Conservation (phyloP, 2,329 filamentous ascomycete species). For the Phaeosphaeriaceae sp. region DNA sequence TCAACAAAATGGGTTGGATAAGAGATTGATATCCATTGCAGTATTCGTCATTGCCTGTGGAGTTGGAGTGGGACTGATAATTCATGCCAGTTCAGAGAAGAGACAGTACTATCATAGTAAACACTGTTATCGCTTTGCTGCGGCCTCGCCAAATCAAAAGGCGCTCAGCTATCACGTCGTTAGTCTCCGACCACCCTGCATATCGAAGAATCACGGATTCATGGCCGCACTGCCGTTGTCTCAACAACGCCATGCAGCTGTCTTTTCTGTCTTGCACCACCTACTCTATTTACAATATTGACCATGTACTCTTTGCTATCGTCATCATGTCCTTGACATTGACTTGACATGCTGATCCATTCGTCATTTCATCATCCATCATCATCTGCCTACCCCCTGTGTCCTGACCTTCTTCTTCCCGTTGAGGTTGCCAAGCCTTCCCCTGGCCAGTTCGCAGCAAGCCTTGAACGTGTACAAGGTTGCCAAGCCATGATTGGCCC, state of each 20-base stretch:
- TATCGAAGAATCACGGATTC: constrained; percentile 20
- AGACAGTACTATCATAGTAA: no score
- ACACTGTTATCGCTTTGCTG: no score
- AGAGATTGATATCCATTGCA: no score
- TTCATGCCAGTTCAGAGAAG: no score
- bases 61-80: no score
- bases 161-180: constrained; percentile 22
- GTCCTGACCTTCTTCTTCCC: constrained; percentile 14
- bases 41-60: no score
- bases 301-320: no score
- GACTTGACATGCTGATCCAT: no score
- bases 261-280: not conserved
- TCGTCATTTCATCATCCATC: no score
- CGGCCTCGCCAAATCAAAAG: constrained; percentile 19
- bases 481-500: constrained; percentile 9
- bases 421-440: constrained; percentile 2
- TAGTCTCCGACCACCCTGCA: constrained; percentile 25
- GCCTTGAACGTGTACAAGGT: not conserved
- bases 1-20: no score
- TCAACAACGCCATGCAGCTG: constrained; percentile 17
- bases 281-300: no score
- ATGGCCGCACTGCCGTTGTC: constrained; percentile 22
- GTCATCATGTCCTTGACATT: not conserved
- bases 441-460: constrained; percentile 19
- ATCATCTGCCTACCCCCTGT: no score